Conservation (phyloP, 2,329 filamentous ascomycete genomes). For the Chaetomiaceae sp. region DNA sequence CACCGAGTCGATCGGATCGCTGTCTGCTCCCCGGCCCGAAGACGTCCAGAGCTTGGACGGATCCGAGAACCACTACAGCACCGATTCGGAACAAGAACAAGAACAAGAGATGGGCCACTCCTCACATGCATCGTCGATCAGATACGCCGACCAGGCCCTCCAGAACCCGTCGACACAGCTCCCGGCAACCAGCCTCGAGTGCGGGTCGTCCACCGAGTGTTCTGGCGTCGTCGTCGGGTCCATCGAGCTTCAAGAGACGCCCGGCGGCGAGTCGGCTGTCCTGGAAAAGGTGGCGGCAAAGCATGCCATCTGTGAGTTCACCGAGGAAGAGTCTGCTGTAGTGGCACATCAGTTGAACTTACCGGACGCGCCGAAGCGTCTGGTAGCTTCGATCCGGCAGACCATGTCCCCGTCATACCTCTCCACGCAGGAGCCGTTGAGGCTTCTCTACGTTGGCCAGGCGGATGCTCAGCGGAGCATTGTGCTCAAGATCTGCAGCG, state of each 20-base stretch:
- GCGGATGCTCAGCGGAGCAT: conserved; percentile 36
- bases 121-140: conserved; percentile 35
- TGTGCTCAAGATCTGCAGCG: conserved; percentile 43
- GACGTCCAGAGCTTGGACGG: conserved; percentile 47
- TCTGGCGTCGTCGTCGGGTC: conserved; percentile 27
- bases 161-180: conserved; percentile 35
- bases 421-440: conserved; percentile 39
- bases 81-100: conserved; percentile 36
- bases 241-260: conserved; percentile 42
- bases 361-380: conserved; percentile 29
- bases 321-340: conserved; percentile 34
- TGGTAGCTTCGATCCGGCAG: conserved; percentile 41
- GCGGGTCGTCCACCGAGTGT: conserved; percentile 15
- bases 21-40: conserved; percentile 43
- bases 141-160: conserved; percentile 45
- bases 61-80: conserved; percentile 38
- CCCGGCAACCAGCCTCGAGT: conserved; percentile 22
- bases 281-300: conserved; percentile 39
- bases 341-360: conserved; percentile 31
- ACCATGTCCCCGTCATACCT: conserved; percentile 43
- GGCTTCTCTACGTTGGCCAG: conserved; percentile 44
- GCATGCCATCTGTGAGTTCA: conserved; percentile 40
- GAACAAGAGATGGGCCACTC: conserved; percentile 36
- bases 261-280: conserved; percentile 25
- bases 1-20: conserved; percentile 45